Base-by-base conservation (phyloP, 1,284 basidiomycete species). In the Trametes pubescens region DNA sequence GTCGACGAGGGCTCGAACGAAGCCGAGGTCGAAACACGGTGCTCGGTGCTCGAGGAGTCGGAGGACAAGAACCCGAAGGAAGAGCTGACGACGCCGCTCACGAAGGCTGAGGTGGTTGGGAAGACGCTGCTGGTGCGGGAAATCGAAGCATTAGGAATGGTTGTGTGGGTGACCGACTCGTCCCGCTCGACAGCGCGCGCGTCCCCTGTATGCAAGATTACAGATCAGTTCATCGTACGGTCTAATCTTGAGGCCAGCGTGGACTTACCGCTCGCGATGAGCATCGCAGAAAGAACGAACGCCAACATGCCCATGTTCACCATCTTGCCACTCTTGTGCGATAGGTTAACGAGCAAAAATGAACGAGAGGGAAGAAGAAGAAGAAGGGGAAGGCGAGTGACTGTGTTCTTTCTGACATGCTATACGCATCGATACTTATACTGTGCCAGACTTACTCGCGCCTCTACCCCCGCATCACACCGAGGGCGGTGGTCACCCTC, bases 141-240 rank as follows among this genome's bases (percentile, higher is more conserved):
- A 18, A 49, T 49, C 4, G 47, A 49, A 18, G 47, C 47, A 3
- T 24, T 29, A 18, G 47, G 47, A 18, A 49, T 51, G 32, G 49
- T 51, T 32, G 32, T 35, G 32, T 35, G 29, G 18, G 22, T 35
- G 32, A 32, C n/a, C n/a, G n/a, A n/a, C 34, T 51, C 49, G 11
- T 35, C 49, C 22, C 49, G 49, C 29, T 51, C 32, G 49, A 51
- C 29, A 11, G 29, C 49, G 29, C 49, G 49, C 32, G 49, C 49
- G 11, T 35, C 10, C 4, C 49, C 49, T 35, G n/a, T 29, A 24
- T 26, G 26, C 44, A 24, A 51, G 32, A 21, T 18, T 4, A 32
- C 48, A 34, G 8, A 16, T 47, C 34, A 26, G 49, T 34, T 35
- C 34, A 18, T 32, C 29, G 29, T 7, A 10, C 14, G 10, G 2